A percentile compares a stretch with the other conserved stretches of the same genome.
phyloP scores from a whole-genome alignment of 805 yeast genomes.

The Ogataea pini region DNA sequence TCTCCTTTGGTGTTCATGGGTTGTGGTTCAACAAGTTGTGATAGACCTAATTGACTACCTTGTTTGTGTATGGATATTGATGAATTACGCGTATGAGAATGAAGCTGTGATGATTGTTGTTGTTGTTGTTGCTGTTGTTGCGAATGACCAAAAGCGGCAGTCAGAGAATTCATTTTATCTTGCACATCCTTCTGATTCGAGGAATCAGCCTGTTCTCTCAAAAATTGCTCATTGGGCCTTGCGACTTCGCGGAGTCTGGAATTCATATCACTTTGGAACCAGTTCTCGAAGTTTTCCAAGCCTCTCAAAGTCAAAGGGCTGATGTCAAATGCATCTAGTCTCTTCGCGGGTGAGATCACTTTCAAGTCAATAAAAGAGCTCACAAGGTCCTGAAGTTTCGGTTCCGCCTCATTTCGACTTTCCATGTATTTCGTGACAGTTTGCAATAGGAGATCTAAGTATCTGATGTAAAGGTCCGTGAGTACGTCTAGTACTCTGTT shows the following conservation, averaged over 20 bases:
- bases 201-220: slow-evolving; percentile 26
- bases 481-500: slow-evolving; percentile 70
- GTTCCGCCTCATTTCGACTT: slow-evolving; percentile 40
- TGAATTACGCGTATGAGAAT: slow-evolving; percentile 7
- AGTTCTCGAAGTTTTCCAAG: slow-evolving; percentile 50
- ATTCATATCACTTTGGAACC: slow-evolving; percentile 52
- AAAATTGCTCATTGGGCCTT: slow-evolving; percentile 33
- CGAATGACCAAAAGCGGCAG: slow-evolving; percentile 36
- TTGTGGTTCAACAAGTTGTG: slow-evolving; percentile 2
- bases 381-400: slow-evolving; percentile 62
- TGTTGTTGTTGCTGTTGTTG: no score
- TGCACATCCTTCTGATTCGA: slow-evolving; percentile 27
- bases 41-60: slow-evolving; percentile 12
- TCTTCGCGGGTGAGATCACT: slow-evolving; percentile 57
- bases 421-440: slow-evolving; percentile 54
- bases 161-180: slow-evolving; percentile 34
- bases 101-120: slow-evolving; percentile 19
- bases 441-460: slow-evolving; percentile 53
- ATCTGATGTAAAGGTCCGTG: slow-evolving; percentile 74
- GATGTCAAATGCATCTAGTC: slow-evolving; percentile 56
- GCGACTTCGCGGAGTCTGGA: slow-evolving; percentile 43
- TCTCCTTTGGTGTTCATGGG: neutral
- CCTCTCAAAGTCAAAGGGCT: slow-evolving; percentile 48
- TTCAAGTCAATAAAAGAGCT: slow-evolving; percentile 68
- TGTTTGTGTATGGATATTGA: slow-evolving; percentile 17